Evolutionary conservation across 495 filamentous ascomycete species (phyloP).

Genomic region (Xylaria castorea): DNA sequence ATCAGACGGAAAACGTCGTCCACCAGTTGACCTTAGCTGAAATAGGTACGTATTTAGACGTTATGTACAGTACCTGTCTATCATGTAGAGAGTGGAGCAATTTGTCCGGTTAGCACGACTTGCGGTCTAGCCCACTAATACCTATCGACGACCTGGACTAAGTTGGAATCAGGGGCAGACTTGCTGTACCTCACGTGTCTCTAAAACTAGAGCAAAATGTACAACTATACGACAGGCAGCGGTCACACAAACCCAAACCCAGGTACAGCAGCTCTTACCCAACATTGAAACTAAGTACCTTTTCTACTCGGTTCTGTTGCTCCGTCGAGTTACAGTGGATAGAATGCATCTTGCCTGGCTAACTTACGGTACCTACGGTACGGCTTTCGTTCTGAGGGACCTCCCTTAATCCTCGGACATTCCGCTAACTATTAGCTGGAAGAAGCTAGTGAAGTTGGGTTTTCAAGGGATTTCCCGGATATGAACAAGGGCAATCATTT

Average conservation of each 20-base stretch:
- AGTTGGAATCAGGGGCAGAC: neutral
- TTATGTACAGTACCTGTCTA: no score
- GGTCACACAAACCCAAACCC: conserved; percentile 8
- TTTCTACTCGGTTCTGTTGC: neutral
- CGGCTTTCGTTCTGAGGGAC: neutral
- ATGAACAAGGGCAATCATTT: neutral
- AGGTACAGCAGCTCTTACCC: neutral
- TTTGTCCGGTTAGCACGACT: conserved; percentile 2
- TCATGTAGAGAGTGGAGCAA: conserved; percentile 6
- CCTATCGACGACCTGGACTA: neutral
- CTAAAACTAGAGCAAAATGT: neutral
- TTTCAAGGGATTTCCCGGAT: neutral
- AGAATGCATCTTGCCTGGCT: neutral
- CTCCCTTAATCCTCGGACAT: neutral
- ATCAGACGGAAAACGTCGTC: neutral
- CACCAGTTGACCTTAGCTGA: no score
- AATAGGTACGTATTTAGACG: neutral
- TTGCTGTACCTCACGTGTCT: conserved; percentile 2
- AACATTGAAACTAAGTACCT: no score
- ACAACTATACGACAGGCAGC: neutral
- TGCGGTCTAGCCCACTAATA: neutral
- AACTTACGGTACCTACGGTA: neutral
- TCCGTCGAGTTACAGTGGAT: neutral
- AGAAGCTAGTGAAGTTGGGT: neutral
- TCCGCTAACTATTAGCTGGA: conserved; percentile 3